A percentile compares a stretch with the other conserved stretches of the same genome.
Evolutionary conservation across 768 basidiomycete genomes (phyloP).

Genomic region (Tricholoma saponaceum): DNA sequence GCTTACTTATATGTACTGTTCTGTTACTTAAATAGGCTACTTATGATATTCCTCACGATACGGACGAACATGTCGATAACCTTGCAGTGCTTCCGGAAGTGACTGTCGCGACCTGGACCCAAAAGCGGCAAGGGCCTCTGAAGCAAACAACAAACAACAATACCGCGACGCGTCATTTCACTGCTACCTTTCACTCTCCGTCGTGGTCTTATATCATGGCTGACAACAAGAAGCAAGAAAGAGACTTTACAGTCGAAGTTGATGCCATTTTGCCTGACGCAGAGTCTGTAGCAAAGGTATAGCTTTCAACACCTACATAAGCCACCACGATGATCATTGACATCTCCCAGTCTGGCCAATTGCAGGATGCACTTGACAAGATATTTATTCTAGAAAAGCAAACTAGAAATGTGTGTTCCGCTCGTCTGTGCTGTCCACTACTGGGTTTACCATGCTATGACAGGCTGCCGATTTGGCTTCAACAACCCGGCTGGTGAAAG

Average conservation of each 20-base stretch:
- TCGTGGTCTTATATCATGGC: constrained; percentile 55
- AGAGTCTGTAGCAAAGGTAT: constrained; percentile 66
- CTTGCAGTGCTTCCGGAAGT: constrained; percentile 16
- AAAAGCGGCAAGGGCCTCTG: constrained; percentile 3
- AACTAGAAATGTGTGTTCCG: constrained; percentile 76
- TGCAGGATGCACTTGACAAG: constrained; percentile 87
- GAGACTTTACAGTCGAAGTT: constrained; percentile 84
- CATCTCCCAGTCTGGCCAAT: constrained; percentile 61
- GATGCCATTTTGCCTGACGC: constrained; percentile 69
- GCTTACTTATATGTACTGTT: constrained; percentile 37
- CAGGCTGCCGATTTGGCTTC: constrained; percentile 92
- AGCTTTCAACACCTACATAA: constrained; percentile 4
- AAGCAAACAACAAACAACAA: constrained; percentile 38
- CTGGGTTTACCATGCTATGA: not conserved
- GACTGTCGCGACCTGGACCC: constrained; percentile 25
- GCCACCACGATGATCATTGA: constrained; percentile 10
- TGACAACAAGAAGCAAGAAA: constrained; percentile 80
- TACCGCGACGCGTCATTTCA: constrained; percentile 62
- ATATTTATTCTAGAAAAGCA: constrained; percentile 90
- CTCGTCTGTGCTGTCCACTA: not conserved
- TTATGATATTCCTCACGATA: constrained; percentile 27
- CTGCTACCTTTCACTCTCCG: constrained; percentile 29
- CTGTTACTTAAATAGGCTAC: constrained; percentile 31
- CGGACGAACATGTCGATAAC: constrained; percentile 11
- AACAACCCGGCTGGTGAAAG: constrained; percentile 82